phyloP scores from a whole-genome alignment of 805 yeast species.

The Myxozyma vanderwaltii region DNA sequence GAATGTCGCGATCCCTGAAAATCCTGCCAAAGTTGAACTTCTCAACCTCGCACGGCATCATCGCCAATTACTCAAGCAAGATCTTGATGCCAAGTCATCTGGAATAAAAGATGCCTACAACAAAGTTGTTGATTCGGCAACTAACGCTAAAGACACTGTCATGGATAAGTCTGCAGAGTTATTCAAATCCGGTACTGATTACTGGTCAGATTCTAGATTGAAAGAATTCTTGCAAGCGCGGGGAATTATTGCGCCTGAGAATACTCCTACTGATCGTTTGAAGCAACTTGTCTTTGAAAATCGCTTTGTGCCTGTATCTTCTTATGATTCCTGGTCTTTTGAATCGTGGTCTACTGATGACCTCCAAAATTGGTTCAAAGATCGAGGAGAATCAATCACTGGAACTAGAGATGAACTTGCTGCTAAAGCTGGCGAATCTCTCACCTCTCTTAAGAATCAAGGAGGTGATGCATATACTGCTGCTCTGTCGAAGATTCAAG shows the following conservation, averaged over 20 bases:
- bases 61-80: conserved; percentile 41
- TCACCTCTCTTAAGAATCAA: conserved; percentile 51
- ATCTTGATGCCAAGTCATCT: conserved; percentile 33
- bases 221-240: conserved; percentile 44
- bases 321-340: conserved; percentile 51
- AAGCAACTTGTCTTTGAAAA: conserved; percentile 48
- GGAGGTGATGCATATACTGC: conserved; percentile 45
- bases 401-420: conserved; percentile 53
- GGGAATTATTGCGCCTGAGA: conserved; percentile 40
- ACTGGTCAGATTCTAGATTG: conserved; percentile 44
- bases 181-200: conserved; percentile 35
- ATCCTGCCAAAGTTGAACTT: conserved; percentile 20
- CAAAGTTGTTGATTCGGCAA: conserved; percentile 13
- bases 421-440: conserved; percentile 49
- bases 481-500: conserved; percentile 46
- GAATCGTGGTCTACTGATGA: conserved; percentile 56
- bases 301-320: conserved; percentile 44
- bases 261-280: conserved; percentile 45
- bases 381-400: conserved; percentile 46
- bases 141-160: conserved; percentile 33
- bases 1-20: conserved; percentile 37
- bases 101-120: conserved; percentile 21
- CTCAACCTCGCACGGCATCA: conserved; percentile 40
- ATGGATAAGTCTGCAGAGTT: conserved; percentile 22
- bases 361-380: conserved; percentile 53